Base-by-base conservation (phyloP, 495 filamentous ascomycete species). In the Neurospora tetrasperma region DNA sequence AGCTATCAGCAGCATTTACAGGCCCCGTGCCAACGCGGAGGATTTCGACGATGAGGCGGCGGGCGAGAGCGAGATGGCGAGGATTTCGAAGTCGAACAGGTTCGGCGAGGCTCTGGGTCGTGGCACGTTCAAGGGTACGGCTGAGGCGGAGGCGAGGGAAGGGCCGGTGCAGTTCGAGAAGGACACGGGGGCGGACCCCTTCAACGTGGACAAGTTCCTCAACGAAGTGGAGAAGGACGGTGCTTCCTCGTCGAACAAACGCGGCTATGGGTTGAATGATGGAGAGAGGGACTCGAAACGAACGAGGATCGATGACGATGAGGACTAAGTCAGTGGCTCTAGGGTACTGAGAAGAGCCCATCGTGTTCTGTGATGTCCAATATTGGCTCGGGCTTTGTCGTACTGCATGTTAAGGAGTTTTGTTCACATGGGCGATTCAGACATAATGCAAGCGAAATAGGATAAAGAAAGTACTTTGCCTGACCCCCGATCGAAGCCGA, bases 161-260 rank as follows among this genome's bases (percentile, higher is more conserved):
- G 96, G 96, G 27, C 96, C 96, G 3, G 96, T 99, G n/a, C 93
- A 97, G 79, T 99, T 99, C 79, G 96, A 98, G 84, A 97, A 96
- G 83, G 96, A 98, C 75, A 87, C 85, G 6, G 93, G 81, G 1
- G 86, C 85, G 4, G 94, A 98, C 83, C 93, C 94, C 8, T 98
- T 98, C 76, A 91, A 94, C 41, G 94, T 98, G 73, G 93, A 97
- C 76, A 92, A 91, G 77, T 96, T 99, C 85, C 91, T 99, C 78
- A 87, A 85, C 35, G 93, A 97, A 80, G 93, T 92, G 69, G 84
- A 86, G 59, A 85, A 89, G 77, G 79, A 90, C 82, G 69, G 74
- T 9, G 70, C 70, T 9, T 46, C 70, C 7, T 78, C 74, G 83
- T 89, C 73, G 78, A 84, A 89, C 0, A 91, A 89, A 80, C 92